phyloP scores from a whole-genome alignment of 169 alveolate species.

The Plasmodium falciparum region DNA sequence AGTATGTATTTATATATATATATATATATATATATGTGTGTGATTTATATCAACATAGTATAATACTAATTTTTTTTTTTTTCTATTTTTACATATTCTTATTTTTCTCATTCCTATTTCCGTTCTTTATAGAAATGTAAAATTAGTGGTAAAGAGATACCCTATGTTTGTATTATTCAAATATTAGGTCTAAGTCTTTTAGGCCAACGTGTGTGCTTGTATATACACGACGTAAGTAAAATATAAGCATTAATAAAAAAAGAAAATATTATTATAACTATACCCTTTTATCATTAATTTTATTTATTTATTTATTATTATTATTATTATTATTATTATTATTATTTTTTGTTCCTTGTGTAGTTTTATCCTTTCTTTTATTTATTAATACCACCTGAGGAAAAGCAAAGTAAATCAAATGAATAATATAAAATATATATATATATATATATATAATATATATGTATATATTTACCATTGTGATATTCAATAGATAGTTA shows the following conservation, averaged over 20 bases:
- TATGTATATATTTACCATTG: background rate
- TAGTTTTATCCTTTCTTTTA: slow-evolving; percentile 65
- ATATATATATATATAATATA: background rate
- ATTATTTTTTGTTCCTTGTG: background rate
- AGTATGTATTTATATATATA: slow-evolving; percentile 2
- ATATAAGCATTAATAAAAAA: background rate
- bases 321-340: too few species aligned
- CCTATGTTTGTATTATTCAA: slow-evolving; percentile 51
- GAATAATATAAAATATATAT: slow-evolving; percentile 8
- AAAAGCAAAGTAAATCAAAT: slow-evolving; percentile 39
- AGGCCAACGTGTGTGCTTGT: slow-evolving; percentile 73
- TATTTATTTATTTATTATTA: background rate
- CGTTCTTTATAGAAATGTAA: slow-evolving; percentile 37
- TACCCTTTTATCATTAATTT: background rate
- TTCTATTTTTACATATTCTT: background rate
- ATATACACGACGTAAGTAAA: slow-evolving; percentile 56
- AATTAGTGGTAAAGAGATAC: slow-evolving; percentile 41
- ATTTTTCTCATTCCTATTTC: background rate
- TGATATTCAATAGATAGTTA: too few species aligned
- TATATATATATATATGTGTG: background rate
- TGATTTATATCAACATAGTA: background rate
- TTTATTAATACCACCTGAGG: slow-evolving; percentile 68
- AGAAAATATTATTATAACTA: background rate
- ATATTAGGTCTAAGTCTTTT: slow-evolving; percentile 48
- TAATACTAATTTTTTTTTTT: too few species aligned